Evolutionary conservation across 2,329 filamentous ascomycete species (phyloP), one percentile per base, ranked within the genome.

Genomic region (Basipetospora sp.): DNA sequence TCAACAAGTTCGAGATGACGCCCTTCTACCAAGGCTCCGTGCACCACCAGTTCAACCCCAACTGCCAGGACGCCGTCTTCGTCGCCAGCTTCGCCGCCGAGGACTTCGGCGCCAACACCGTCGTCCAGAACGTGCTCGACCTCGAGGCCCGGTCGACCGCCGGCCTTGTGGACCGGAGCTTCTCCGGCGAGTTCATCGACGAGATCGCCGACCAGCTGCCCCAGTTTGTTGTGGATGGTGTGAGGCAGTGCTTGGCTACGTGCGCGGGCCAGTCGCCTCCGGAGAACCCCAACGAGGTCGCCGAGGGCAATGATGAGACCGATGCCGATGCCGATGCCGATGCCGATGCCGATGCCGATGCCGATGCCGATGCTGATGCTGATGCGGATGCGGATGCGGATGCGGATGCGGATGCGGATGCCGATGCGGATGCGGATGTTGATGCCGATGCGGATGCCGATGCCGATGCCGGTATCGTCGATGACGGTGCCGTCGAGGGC

Each of bases 11-110:
- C 51, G 60, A 66, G 52, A 65, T 69, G 54, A 68, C 65, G 3
- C 60, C 66, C 34, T 72, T 73, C 54, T 68, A 64, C 46, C 62
- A 65, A 49, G 71, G 70, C 18, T 58, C 62, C 5, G 49, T 72
- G 16, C 71, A 75, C 53, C 66, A 62, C 6, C 65, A 72, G 48
- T 70, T 62, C 52, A 75, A 74, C 55, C 67, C 69, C 1, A 56
- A 63, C 44, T 74, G 70, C 52, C 55, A 60, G 31, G 52, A 60
- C 26, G 64, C 63, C 39, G 55, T 62, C 15, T 71, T 71, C 46
- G 56, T 71, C 20, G 67, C 68, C 5, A 52, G 57, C 25, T 70
- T 70, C 46, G 57, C 57, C 31, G 49, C 49, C 31, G 67, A 71
- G 48, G 68, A 72, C 49, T 64, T 64, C 20, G 68, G 69, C 31